Evolutionary conservation across 2,329 filamentous ascomycete species (phyloP), one percentile per base, ranked within the genome.

Genomic region (Gnomoniopsis smithogilvyi): DNA sequence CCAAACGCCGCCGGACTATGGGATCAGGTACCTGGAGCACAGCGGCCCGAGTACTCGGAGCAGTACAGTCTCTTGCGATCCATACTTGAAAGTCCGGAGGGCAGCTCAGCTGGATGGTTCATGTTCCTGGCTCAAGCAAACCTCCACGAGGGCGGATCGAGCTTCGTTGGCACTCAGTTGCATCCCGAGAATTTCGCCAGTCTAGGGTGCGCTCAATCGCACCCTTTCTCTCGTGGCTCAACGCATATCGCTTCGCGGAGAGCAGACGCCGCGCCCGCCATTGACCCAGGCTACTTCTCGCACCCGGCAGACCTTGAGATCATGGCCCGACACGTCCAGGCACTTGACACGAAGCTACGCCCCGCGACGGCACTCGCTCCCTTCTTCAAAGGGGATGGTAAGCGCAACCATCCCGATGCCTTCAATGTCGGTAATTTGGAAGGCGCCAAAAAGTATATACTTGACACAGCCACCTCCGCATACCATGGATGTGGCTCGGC

Each of bases 201-300:
- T 24, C 15, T 66, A 4, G 63, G 60, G 24, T 63, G 58, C 36
- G 19, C 52, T 0, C 66, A 62, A 43, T 62, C 63, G 15, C 83
- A 84, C 59, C 81, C 82, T 0, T 78, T 79, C 61, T 82, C 79
- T 1, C 75, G 81, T 0, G 82, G 82, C 12, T 69, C 74, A 38
- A 78, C 82, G 59, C 83, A 84, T 65, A 81, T 85, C 60, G 70
- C 71, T 12, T 74, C 72, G 4, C 58, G 73, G 1, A 72, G 76
- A 38, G 69, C 75, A 3, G 67, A 69, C n/a, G 74, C 75, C 17
- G 68, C 72, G 30, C 73, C 76, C 1, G 73, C 79, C 26, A 82
- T 85, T 53, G 77, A 83, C 59, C 78, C 79, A 17, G 75, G 78
- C 34, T 84, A 77, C 68, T 77, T 85, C 61, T 77, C 74, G 11